These are phyloP conservation scores for Baudoinia panamericana DNA, from an alignment of 495 filamentous ascomycete genomes.

Conservation along the genomic window DNA sequence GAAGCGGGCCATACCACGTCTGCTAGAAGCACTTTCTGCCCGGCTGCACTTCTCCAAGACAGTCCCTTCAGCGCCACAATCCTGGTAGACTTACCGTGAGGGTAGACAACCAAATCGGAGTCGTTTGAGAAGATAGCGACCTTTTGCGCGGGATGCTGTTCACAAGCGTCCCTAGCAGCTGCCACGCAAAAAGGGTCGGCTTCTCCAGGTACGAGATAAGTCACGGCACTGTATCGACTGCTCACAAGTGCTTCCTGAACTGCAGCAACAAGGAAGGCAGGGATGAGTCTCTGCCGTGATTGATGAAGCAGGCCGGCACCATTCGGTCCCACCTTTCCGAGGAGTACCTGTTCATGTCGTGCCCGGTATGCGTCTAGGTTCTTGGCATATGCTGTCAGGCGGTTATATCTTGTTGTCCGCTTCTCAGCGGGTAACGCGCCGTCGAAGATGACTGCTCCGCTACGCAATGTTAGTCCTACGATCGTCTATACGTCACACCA, in stretches of 20 bases:
- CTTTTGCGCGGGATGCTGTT: too few species aligned
- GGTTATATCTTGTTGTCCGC: neutral
- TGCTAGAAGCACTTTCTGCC: neutral
- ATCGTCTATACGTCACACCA: neutral
- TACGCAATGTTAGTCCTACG: neutral
- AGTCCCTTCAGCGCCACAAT: conserved; percentile 6
- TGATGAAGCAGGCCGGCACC: neutral
- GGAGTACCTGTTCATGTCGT: neutral
- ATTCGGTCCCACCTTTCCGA: neutral
- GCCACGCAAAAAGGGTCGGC: conserved; percentile 16
- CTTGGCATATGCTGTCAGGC: neutral
- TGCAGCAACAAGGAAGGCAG: conserved; percentile 13
- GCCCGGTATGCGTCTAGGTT: conserved; percentile 1
- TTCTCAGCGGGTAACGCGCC: conserved; percentile 10
- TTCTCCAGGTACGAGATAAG: conserved; percentile 8
- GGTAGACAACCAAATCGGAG: conserved; percentile 14
- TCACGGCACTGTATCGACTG: conserved; percentile 5
- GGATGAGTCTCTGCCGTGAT: neutral
- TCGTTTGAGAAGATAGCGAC: conserved; percentile 14
- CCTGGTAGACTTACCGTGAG: neutral
- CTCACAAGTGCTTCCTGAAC: conserved; percentile 13
- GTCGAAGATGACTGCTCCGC: conserved; percentile 13
- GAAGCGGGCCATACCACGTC: neutral
- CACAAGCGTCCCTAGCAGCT: neutral
- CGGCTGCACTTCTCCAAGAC: neutral